Base-by-base conservation (phyloP, 2,329 filamentous ascomycete species). In the Triangularia setosa region DNA sequence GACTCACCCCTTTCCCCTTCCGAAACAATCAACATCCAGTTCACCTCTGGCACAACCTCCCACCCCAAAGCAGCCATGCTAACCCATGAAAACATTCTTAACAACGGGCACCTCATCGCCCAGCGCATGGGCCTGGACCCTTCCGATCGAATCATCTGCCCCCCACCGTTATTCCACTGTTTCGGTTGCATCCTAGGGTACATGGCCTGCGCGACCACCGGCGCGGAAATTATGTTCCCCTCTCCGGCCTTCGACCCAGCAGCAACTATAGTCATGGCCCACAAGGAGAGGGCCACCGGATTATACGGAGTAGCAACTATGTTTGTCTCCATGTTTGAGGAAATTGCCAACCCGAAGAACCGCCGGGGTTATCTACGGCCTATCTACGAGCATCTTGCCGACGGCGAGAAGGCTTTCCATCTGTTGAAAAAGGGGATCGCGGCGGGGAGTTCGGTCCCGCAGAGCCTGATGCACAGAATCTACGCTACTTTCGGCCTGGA, bases 251-350 rank as follows among this genome's bases (percentile, higher is more conserved):
- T 98, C 78, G 88, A 97, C 72, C 90, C 94, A 0, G 76, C 81
- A 2, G 91, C 91, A 0, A 84, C 90, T 0, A 81, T 97, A 35
- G 76, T 73, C 59, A 85, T 84, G 81, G 80, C 78, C 9, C 76
- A 78, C 18, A 82, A 83, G 64, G 80, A 84, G 67, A 75, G 77
- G 11, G 86, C 84, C 24, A 87, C 85, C 0, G 86, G 84, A 0
- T 84, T 97, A 0, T 95, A 97, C 75, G 93, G 94, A 63, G 94
- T 98, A 0, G 87, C 92, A 3, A 98, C 94, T 61, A 99, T 98
- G 95, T 94, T 97, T 71, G 85, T 85, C n/a, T 89, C 93, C 25
- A 88, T 96, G 72, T 84, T 98, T 4, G 92, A 96, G 69, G 83
- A 93, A 0, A 83, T 97, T 80, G 24, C 65, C 56, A 80, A 81